phyloP scores from a whole-genome alignment of 1,284 basidiomycete genomes.

The Pseudomicrostroma phylloplanum region DNA sequence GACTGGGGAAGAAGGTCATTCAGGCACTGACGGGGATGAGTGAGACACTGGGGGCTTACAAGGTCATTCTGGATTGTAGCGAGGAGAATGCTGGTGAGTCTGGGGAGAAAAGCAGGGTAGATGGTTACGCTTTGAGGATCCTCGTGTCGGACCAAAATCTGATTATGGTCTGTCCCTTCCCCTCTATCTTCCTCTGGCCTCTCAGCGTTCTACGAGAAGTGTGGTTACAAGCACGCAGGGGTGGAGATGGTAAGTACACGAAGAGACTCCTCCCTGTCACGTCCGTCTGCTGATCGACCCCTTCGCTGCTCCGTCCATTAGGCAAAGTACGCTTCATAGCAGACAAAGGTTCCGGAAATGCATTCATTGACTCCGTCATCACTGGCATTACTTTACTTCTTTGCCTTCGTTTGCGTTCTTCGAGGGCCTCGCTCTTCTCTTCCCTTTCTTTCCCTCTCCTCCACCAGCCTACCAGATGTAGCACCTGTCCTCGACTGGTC shows the following conservation, averaged over 20 bases:
- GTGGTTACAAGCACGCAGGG: conserved; percentile 55
- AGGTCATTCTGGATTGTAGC: conserved; percentile 93
- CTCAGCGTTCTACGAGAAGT: conserved; percentile 94
- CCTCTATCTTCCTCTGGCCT: background rate
- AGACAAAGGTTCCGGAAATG: too few relatives aligned
- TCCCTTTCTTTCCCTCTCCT: too few relatives aligned
- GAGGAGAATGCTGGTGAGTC: conserved; percentile 80
- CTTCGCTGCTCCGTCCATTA: too few relatives aligned
- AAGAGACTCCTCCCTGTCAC: background rate
- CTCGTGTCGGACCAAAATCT: conserved; percentile 15
- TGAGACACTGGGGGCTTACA: conserved; percentile 74
- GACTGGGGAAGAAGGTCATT: conserved; percentile 80
- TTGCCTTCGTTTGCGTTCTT: too few relatives aligned
- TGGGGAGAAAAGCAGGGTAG: background rate
- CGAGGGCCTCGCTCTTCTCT: too few relatives aligned
- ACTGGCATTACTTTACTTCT: too few relatives aligned
- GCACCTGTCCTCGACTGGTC: conserved; percentile 29
- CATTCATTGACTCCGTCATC: too few relatives aligned
- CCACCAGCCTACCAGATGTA: conserved; percentile 34
- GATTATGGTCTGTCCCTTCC: background rate
- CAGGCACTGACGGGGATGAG: conserved; percentile 69
- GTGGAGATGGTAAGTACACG: conserved; percentile 40
- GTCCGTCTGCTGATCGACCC: background rate
- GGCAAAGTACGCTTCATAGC: too few relatives aligned
- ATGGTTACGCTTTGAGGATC: conserved; percentile 10